Conservation (phyloP, 371 early-diverging fungal genomes). For the Zychaea mexicana region DNA sequence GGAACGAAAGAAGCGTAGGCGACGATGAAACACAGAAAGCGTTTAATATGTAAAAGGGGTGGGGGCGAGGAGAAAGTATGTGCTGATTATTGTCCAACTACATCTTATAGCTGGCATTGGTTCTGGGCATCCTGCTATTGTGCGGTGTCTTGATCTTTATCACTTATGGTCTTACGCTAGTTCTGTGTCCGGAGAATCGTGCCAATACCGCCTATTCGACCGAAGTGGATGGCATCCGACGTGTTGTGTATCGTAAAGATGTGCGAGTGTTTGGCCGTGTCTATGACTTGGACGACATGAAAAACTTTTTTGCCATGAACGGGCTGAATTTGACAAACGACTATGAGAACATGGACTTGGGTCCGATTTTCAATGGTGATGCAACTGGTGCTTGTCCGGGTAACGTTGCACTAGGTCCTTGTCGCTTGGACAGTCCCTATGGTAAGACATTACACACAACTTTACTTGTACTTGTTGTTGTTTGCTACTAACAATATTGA, state of each 20-base stretch:
- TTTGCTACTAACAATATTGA: not conserved
- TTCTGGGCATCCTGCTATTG: constrained; percentile 63
- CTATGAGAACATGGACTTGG: constrained; percentile 50
- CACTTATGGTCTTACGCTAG: constrained; percentile 62
- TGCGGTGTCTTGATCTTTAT: constrained; percentile 65
- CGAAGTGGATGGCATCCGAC: constrained; percentile 22
- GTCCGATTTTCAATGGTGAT: constrained; percentile 53
- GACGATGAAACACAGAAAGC: no score
- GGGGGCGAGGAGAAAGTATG: constrained; percentile 12
- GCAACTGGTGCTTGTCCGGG: constrained; percentile 31
- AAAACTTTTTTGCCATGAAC: constrained; percentile 34
- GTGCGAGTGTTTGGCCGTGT: constrained; percentile 53
- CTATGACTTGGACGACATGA: constrained; percentile 41
- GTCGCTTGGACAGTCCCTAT: constrained; percentile 46
- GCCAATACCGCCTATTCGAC: constrained; percentile 30
- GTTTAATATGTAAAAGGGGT: no score
- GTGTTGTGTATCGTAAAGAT: constrained; percentile 33
- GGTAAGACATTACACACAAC: constrained; percentile 25
- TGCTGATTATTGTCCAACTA: no score
- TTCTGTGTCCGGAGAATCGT: constrained; percentile 44
- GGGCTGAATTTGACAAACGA: constrained; percentile 44
- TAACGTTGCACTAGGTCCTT: constrained; percentile 23
- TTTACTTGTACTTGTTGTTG: not conserved
- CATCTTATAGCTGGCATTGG: constrained; percentile 65
- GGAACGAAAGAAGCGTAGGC: no score